Base-by-base conservation (phyloP, 2,329 filamentous ascomycete species). In the Fusarium papillatum region DNA sequence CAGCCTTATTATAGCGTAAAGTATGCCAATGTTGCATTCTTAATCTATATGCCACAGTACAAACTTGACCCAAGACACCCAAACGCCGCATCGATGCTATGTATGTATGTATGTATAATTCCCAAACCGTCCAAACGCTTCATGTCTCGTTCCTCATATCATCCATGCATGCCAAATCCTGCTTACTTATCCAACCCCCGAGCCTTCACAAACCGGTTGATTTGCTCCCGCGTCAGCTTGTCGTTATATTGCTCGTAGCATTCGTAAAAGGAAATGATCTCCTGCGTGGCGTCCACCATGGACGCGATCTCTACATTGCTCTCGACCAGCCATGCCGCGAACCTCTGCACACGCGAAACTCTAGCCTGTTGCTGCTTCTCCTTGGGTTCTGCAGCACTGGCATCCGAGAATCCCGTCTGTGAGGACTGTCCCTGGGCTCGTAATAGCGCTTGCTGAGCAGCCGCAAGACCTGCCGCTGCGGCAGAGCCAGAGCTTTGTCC, bases 231-330 rank as follows among this genome's bases (percentile, higher is more conserved):
- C 3, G 89, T 90, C 46, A 88, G 84, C 79, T 91, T 91, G 66
- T 92, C 90, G 73, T 91, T 90, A 76, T 91, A 91, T 76, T 90
- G 87, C 80, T 92, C 90, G 63, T 90, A 87, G 71, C 86, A 90
- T 80, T 97, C 95, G 82, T 98, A 98, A 74, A 98, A 90, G 5
- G 95, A 96, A 65, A 98, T 95, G 73, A 98, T 90, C 85, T 98
- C 96, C 84, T 98, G 96, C 0, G 95, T 96, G 80, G 94, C 95
- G 83, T 98, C 95, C 63, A 98, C 93, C 83, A 97, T 93, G 38
- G 92, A 93, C 76, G 95, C 92, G 80, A 98, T 94, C 79, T 97
- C 95, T 53, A 98, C 91, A 68, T 92, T 93, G 79, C 95, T 97
- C 81, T 98, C 95, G 1, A 95, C 94, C 68, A 98, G 87, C 93